These are phyloP conservation scores for Bipolaris gigantea DNA, from an alignment of 2,329 filamentous ascomycete species.

Conservation along the genomic window DNA sequence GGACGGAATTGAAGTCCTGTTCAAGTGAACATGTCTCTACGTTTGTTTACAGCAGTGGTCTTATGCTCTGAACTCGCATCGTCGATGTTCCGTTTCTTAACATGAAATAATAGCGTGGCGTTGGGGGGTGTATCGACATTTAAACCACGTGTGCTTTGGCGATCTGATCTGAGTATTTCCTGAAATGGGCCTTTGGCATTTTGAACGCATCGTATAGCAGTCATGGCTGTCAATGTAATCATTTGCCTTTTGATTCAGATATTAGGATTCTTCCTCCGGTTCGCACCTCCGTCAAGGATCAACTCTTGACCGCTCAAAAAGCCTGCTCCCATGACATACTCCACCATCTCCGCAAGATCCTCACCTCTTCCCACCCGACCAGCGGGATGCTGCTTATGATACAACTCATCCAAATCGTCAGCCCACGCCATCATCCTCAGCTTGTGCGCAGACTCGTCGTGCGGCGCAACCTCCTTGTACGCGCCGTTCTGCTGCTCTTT, in stretches of 20 bases:
- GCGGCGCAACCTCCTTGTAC: conserved; percentile 19
- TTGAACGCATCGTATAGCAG: not conserved
- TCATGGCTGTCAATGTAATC: not conserved
- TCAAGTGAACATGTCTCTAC: conserved; percentile 28
- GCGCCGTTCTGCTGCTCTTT: conserved; percentile 20
- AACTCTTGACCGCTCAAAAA: conserved; percentile 45
- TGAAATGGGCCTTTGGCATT: not conserved
- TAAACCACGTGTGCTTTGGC: not conserved
- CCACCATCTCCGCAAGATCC: conserved; percentile 49
- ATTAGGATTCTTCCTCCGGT: conserved; percentile 29
- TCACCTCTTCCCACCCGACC: conserved; percentile 55
- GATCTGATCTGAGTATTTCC: not conserved
- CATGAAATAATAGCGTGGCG: conserved; percentile 7
- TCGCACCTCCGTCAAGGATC: conserved; percentile 26
- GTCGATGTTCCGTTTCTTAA: not conserved
- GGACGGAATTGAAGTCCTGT: conserved; percentile 42
- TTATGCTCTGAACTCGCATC: not conserved
- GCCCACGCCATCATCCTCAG: conserved; percentile 45
- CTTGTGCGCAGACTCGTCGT: conserved; percentile 20
- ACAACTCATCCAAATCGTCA: conserved; percentile 49
- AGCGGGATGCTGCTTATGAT: conserved; percentile 54
- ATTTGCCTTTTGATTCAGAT: conserved; percentile 9
- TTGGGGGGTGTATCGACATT: conserved; percentile 5
- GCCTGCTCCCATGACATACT: conserved; percentile 46
- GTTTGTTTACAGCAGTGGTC: not conserved